Conservation (phyloP, 345 rosid species). For the Syzygium aromaticum region DNA sequence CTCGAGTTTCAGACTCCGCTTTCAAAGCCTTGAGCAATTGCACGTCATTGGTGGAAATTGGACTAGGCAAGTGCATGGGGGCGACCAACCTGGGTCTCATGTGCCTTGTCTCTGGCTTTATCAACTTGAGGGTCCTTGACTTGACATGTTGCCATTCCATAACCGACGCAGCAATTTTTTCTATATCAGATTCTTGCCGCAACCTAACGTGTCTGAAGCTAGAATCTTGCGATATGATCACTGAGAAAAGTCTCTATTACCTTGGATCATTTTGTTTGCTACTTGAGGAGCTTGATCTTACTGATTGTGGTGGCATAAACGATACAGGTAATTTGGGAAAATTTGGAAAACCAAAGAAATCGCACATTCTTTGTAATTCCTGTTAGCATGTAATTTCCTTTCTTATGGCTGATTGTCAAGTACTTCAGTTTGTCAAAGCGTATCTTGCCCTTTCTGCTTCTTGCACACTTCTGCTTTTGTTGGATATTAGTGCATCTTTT, state of each 20-base stretch:
- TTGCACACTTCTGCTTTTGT: background rate
- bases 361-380: background rate
- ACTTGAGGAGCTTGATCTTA: conserved; percentile 84
- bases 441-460: background rate
- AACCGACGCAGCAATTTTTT: conserved; percentile 65
- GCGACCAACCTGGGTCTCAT: conserved; percentile 50
- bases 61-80: conserved; percentile 66
- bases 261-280: conserved; percentile 48
- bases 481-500: background rate
- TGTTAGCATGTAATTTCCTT: background rate
- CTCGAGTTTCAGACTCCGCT: conserved; percentile 43
- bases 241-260: conserved; percentile 65
- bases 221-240: conserved; percentile 78
- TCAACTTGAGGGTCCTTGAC: conserved; percentile 44
- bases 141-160: conserved; percentile 67
- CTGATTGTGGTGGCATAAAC: conserved; percentile 64
- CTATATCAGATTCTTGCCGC: conserved; percentile 59
- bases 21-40: conserved; percentile 42
- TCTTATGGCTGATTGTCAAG: background rate
- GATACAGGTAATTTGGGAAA: conserved; percentile 43
- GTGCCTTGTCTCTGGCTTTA: conserved; percentile 50
- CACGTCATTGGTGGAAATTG: conserved; percentile 56
- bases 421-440: background rate
- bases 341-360: background rate
- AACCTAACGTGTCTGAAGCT: conserved; percentile 58